These are phyloP conservation scores for Gynandropsis gynandra DNA, from an alignment of 345 rosid genomes.

Conservation along the genomic window DNA sequence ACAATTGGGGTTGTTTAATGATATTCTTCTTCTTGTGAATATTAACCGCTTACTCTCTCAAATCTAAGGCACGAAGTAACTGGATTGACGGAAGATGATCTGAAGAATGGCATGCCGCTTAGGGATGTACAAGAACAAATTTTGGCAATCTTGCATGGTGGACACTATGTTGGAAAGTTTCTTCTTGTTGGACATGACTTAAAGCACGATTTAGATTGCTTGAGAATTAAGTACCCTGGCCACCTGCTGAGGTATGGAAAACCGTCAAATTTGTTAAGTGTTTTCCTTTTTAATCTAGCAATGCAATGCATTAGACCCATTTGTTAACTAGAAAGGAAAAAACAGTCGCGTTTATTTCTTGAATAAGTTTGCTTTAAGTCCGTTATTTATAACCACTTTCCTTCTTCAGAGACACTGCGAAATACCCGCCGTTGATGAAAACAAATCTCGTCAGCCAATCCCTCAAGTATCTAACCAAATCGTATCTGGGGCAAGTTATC, in stretches of 20 bases:
- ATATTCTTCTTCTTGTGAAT: neutral
- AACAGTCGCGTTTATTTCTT: neutral
- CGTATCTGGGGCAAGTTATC: conserved; percentile 56
- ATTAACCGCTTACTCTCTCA: conserved; percentile 4
- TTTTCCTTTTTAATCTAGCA: neutral
- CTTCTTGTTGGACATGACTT: conserved; percentile 73
- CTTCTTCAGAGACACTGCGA: conserved; percentile 63
- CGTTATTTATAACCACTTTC: neutral
- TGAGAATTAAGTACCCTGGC: conserved; percentile 52
- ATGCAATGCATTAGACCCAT: no score
- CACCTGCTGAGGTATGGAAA: conserved; percentile 51
- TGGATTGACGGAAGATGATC: conserved; percentile 61
- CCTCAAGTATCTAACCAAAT: conserved; percentile 55
- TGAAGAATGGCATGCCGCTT: conserved; percentile 50
- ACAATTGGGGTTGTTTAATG: conserved; percentile 8
- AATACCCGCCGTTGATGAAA: conserved; percentile 63
- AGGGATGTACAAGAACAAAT: conserved; percentile 41
- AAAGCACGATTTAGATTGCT: conserved; percentile 53
- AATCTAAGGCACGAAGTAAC: conserved; percentile 49
- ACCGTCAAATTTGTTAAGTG: neutral
- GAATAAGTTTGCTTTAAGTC: neutral
- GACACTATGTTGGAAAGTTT: conserved; percentile 49
- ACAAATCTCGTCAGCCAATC: conserved; percentile 74
- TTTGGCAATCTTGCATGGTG: conserved; percentile 40
- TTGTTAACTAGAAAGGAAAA: neutral